These are phyloP conservation scores for Aspergillus incahuasiensis DNA, from an alignment of 495 filamentous ascomycete species.

Conservation along the genomic window DNA sequence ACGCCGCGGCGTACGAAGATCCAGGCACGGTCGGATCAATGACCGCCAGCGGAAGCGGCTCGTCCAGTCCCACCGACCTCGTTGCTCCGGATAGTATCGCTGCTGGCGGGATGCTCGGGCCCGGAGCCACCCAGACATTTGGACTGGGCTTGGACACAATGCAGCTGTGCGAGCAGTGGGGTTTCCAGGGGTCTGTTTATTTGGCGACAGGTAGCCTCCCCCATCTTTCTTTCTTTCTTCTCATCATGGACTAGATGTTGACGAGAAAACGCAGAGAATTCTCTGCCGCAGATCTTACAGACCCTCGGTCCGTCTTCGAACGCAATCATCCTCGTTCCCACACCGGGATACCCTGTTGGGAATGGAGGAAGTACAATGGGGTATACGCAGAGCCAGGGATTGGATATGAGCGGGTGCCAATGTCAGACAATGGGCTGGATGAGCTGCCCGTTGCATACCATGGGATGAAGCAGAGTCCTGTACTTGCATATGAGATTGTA, in stretches of 20 bases:
- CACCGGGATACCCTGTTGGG: not conserved
- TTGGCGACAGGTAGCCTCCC: conserved; percentile 1
- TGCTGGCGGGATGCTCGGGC: not conserved
- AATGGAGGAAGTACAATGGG: not conserved
- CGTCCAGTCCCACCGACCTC: not conserved
- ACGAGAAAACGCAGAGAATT: not conserved
- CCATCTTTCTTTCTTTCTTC: too few species aligned
- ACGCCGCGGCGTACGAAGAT: not conserved
- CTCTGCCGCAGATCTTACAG: conserved; percentile 8
- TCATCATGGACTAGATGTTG: not conserved
- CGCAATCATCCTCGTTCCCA: conserved; percentile 3
- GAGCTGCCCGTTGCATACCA: conserved; percentile 4
- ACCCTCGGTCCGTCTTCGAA: conserved; percentile 5
- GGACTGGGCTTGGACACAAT: not conserved
- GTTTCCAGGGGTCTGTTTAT: conserved; percentile 7
- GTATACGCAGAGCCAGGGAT: not conserved
- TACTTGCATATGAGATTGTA: not conserved
- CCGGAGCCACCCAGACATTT: not conserved
- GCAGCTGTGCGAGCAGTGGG: conserved; percentile 11
- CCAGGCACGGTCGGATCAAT: not conserved
- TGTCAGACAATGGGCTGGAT: conserved; percentile 8
- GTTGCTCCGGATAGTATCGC: not conserved
- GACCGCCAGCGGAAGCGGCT: not conserved
- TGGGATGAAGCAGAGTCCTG: not conserved
- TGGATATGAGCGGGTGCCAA: conserved; percentile 1